phyloP scores from a whole-genome alignment of 2,329 filamentous ascomycete genomes.

The Beauveria pseudobassiana region DNA sequence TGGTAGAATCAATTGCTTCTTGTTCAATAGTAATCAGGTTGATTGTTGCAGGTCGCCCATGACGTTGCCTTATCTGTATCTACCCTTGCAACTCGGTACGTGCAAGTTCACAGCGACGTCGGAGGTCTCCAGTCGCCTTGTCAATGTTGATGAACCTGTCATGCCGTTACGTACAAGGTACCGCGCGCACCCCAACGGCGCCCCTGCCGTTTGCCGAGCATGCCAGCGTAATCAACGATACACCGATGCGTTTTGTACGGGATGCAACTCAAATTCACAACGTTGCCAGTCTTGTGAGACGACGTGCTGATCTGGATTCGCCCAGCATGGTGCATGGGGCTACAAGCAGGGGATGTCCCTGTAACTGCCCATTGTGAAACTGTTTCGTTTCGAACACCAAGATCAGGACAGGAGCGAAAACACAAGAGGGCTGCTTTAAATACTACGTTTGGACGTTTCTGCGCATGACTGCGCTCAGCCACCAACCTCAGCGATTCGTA shows the following conservation, averaged over 20 bases:
- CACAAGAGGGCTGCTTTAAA: no score
- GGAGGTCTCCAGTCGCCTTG: neutral
- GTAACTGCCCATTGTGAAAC: no score
- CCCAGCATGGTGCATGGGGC: no score
- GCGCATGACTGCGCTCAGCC: no score
- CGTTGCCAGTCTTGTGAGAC: neutral
- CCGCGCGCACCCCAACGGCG: neutral
- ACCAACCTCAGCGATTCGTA: no score
- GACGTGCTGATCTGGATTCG: no score
- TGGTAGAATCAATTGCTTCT: neutral
- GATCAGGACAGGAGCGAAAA: no score
- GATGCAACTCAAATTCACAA: neutral
- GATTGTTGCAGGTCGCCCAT: neutral
- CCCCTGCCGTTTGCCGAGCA: neutral
- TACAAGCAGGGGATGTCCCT: no score
- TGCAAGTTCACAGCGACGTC: neutral
- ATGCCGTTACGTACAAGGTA: conserved; percentile 8
- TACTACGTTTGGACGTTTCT: no score
- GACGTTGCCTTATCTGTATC: neutral
- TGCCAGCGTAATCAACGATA: neutral
- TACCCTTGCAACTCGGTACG: no score
- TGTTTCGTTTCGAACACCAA: no score
- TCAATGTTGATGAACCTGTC: neutral
- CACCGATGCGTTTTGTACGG: neutral
- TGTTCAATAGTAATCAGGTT: neutral